These are phyloP conservation scores for Tremella yokohamensis DNA, from an alignment of 768 basidiomycete genomes.

Conservation along the genomic window DNA sequence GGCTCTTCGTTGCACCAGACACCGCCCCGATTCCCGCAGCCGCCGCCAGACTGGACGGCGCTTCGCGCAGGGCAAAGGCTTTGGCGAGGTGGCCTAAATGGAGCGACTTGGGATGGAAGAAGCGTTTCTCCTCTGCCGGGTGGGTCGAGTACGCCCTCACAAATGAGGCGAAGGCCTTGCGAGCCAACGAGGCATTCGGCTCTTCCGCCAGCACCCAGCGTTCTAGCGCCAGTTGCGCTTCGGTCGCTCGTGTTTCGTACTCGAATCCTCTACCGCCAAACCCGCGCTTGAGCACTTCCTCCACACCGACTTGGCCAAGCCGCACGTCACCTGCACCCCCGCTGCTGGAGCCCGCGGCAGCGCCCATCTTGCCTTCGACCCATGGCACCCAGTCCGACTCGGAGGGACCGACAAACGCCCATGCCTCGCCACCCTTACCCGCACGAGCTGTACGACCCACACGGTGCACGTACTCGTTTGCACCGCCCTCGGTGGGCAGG, in stretches of 20 bases:
- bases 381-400: slow-evolving; percentile 87
- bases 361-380: slow-evolving; percentile 78
- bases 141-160: slow-evolving; percentile 97
- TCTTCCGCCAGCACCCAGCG: slow-evolving; percentile 74
- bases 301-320: slow-evolving; percentile 63
- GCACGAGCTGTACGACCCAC: slow-evolving; percentile 96
- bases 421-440: slow-evolving; percentile 91
- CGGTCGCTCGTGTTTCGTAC: slow-evolving; percentile 84
- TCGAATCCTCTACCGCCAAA: slow-evolving; percentile 80
- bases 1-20: background rate
- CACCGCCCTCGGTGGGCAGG: slow-evolving; percentile 92
- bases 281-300: slow-evolving; percentile 69
- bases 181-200: slow-evolving; percentile 73
- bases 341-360: slow-evolving; percentile 46
- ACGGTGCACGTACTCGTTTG: slow-evolving; percentile 93
- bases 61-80: slow-evolving; percentile 49
- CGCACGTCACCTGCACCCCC: slow-evolving; percentile 50
- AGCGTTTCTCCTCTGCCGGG: slow-evolving; percentile 88
- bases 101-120: slow-evolving; percentile 90
- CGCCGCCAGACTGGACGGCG: slow-evolving; percentile 31
- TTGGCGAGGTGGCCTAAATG: slow-evolving; percentile 76
- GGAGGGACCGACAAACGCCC: slow-evolving; percentile 83
- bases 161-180: slow-evolving; percentile 84
- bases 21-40: slow-evolving; percentile 18
- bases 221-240: slow-evolving; percentile 92